Base-by-base conservation (phyloP, 2,329 filamentous ascomycete genomes). In the Beauveria medogensis region DNA sequence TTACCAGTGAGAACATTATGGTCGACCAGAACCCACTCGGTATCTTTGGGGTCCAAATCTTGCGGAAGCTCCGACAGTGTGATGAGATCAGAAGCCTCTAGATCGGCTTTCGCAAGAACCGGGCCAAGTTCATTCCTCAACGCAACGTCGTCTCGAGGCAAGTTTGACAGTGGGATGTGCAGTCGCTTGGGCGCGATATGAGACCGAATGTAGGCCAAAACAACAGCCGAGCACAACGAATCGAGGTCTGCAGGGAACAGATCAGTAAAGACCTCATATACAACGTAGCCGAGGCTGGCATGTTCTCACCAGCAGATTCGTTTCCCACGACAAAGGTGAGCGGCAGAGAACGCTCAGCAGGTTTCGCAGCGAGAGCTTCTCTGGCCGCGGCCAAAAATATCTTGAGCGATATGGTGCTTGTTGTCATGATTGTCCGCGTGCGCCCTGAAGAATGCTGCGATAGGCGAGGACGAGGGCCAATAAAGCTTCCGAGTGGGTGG, bases 11-110 rank as follows among this genome's bases (percentile, higher is more conserved):
- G 76, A 1, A 78, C 80, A 69, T 94, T 94, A 77, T 94, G 91
- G 73, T 94, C 90, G 4, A 94, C 89, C 1, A 94, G 77, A 20
- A 91, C 74, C 88, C 88, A 92, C 55, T 76, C 77, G 1, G 88
- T 87, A 52, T 84, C 80, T 28, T 81, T 77, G 0, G 83, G 77
- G 0, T 71, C 67, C 12, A 88, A 69, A 46, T 69, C 73, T 20
- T 41, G 26, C 1, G 78, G 77, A 0, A 83, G 75, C n/a, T 80
- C 78, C 4, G 76, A 78, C 16, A 83, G 71, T 10, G 80, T 92
- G 60, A 92, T 79, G 0, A 94, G 77, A 64, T 92, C 85, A 6
- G 76, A 75, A 2, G 80, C 72, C 2, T 77, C 71, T 3, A 91
- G 77, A 40, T 81, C 82, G 1, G 86, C 86, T 62, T 82, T 77